Base-by-base conservation (phyloP, 1,284 basidiomycete genomes). In the Phellopilus nigrolimitatus region DNA sequence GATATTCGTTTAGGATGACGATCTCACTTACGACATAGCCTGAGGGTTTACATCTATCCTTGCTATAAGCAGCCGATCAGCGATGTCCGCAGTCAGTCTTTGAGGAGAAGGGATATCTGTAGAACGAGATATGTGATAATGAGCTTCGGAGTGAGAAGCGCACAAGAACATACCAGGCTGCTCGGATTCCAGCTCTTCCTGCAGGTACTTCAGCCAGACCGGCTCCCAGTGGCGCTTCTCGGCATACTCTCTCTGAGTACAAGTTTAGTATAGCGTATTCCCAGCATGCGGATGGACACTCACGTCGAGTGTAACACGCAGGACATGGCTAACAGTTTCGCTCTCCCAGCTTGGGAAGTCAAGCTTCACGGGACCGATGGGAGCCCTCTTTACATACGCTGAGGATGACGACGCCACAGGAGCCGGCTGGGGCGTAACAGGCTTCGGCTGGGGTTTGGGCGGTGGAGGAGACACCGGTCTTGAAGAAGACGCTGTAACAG, bases 11-110 rank as follows among this genome's bases (percentile, higher is more conserved):
- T 0, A 21, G 9, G 6, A 47, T 37, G 21, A 27, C 50, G 27
- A 38, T 17, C 39, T 24, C 34, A 75, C 84, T 64, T 65, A 88
- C 86, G 81, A 80, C 79, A 88, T 85, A 21, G 72, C 65, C 33
- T 77, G 70, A 1, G 90, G 80, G 62, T 95, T 83, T 17, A 97
- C 70, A 44, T 93, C 91, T 2, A 99, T 78, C 25, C 95, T 77
- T 3, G 92, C 79, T 57, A 98, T 93, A 51, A 99, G 73, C 5
- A 95, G 70, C 24, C 89, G 79, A 68, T 95, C 93, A 22, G 81
- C 71, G 43, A 88, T 74, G 46, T 84, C 80, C 17, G 66, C 69
- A 41, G 67, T 75, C 25, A 90, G 66, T 31, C 64, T 71, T 19
- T 75, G 61, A 19, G 67, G 61, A 45, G 56, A 60, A 57, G 57